A percentile compares a stretch with the other conserved stretches of the same genome.
Evolutionary conservation across 208 protist genomes (phyloP).

Genomic region (Trichomonas gallinae): DNA sequence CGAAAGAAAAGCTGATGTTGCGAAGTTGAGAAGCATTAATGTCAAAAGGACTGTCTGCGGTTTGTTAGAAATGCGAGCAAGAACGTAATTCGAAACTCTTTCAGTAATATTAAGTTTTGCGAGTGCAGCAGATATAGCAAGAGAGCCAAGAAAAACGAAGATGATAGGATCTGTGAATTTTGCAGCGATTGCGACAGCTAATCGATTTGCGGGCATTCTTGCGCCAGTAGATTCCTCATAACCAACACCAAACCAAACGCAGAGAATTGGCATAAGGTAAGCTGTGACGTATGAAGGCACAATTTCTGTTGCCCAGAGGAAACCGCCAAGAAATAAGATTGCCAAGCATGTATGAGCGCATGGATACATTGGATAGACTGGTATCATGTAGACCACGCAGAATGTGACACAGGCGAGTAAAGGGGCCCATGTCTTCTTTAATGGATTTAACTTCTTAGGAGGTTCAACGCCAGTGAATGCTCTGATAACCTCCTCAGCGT

Average conservation of each 20-base stretch:
- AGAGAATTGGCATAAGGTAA: background rate
- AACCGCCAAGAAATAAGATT: background rate
- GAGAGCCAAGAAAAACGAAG: background rate
- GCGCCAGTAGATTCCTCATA: background rate
- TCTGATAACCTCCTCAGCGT: background rate
- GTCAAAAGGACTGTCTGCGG: background rate
- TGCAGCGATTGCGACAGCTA: background rate
- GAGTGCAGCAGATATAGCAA: background rate
- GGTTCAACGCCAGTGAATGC: background rate
- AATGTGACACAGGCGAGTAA: background rate
- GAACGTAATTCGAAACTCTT: background rate
- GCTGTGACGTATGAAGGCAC: background rate
- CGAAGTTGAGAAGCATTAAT: background rate
- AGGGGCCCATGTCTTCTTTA: background rate
- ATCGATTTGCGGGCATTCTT: background rate
- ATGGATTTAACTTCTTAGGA: background rate
- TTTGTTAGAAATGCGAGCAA: background rate
- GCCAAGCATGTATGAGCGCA: background rate
- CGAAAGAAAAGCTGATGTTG: background rate
- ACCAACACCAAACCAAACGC: background rate
- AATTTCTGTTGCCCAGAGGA: background rate
- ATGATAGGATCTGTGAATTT: conserved; percentile 23
- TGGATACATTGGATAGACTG: background rate
- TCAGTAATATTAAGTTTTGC: conserved; percentile 15
- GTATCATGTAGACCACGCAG: background rate